Percentiles rank a stretch among this genome's conserved stretches.
Conservation (phyloP, 2,329 filamentous ascomycete genomes). For the Colletotrichum tropicale region DNA sequence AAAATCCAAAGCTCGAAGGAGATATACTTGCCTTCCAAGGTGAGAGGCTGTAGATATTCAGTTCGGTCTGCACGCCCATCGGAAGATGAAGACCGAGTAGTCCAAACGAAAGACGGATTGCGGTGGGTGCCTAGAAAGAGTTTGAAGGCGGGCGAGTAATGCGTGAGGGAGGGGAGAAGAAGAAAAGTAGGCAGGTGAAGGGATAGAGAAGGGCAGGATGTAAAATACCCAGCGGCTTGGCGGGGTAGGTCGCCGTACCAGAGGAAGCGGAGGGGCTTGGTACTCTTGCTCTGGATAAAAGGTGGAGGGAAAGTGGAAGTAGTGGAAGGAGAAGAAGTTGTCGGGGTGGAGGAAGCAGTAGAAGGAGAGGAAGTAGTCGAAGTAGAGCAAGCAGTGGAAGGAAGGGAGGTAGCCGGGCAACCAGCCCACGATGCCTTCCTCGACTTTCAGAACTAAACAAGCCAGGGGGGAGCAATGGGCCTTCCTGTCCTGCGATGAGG, state of each 20-base stretch:
- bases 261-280: neutral
- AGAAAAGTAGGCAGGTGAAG: neutral
- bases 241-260: neutral
- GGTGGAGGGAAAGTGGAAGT: neutral
- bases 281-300: neutral
- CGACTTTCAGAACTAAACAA: neutral
- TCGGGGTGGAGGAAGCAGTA: neutral
- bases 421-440: neutral
- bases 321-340: neutral
- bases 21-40: neutral
- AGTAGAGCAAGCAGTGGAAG: neutral
- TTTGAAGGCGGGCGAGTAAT: neutral
- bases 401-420: neutral
- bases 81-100: neutral
- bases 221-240: neutral
- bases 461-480: neutral
- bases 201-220: neutral
- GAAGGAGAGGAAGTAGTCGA: neutral
- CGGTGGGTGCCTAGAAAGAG: neutral
- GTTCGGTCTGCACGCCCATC: neutral
- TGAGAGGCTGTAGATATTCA: neutral
- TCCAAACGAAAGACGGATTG: neutral
- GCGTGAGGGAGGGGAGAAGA: neutral
- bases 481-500: neutral
- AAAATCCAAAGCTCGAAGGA: neutral